Conservation (phyloP, 2,329 filamentous ascomycete species). For the Hymenoscyphus infarciens region DNA sequence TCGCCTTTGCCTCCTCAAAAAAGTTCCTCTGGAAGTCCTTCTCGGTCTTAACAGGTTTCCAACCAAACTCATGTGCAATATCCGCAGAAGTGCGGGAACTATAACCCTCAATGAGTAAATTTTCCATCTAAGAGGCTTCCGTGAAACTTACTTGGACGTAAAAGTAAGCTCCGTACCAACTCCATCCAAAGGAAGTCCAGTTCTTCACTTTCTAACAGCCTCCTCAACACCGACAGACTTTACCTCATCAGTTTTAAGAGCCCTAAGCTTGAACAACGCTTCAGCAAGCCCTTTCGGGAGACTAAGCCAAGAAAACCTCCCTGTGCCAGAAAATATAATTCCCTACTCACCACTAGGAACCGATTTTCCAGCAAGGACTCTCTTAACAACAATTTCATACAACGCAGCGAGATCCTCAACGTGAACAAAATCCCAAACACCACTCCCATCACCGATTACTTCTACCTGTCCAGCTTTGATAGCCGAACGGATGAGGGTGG, state of each 20-base stretch:
- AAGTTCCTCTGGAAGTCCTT: conserved; percentile 4
- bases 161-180: conserved; percentile 35
- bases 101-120: not conserved
- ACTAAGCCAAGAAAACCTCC: conserved; percentile 39
- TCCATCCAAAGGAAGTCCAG: conserved; percentile 18
- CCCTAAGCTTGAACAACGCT: conserved; percentile 33
- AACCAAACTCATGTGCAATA: not conserved
- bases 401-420: conserved; percentile 41
- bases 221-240: conserved; percentile 33
- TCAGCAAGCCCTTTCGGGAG: conserved; percentile 37
- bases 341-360: conserved; percentile 38
- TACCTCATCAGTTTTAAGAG: conserved; percentile 31
- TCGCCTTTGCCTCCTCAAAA: not conserved
- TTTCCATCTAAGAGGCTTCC: not conserved
- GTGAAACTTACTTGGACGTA: conserved; percentile 29
- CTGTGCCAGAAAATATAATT: conserved; percentile 41
- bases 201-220: conserved; percentile 21
- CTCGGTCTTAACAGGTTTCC: not conserved
- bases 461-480: conserved; percentile 31
- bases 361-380: conserved; percentile 34
- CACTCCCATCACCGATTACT: conserved; percentile 38
- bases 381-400: conserved; percentile 39
- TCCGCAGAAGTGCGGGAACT: conserved; percentile 1
- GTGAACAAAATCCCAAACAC: conserved; percentile 43
- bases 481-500: conserved; percentile 33